These are phyloP conservation scores for Aureobasidium lini DNA, from an alignment of 2,329 filamentous ascomycete genomes.

Conservation along the genomic window DNA sequence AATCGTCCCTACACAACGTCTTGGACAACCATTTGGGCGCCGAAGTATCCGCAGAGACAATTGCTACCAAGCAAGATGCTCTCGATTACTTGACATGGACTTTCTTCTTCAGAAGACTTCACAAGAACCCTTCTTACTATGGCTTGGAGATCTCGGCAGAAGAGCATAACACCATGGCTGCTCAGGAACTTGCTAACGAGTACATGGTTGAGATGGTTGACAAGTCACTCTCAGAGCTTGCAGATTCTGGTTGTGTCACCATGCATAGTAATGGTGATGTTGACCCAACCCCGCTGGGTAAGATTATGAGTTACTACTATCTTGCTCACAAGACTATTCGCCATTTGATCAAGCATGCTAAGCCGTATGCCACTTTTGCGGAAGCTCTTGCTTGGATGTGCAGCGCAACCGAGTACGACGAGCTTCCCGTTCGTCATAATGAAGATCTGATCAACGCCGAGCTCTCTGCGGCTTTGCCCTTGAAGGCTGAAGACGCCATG, in stretches of 20 bases:
- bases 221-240: slow-evolving; percentile 73
- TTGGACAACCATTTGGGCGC: slow-evolving; percentile 94
- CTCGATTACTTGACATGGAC: slow-evolving; percentile 98
- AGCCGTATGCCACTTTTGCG: slow-evolving; percentile 65
- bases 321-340: slow-evolving; percentile 88
- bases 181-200: slow-evolving; percentile 82
- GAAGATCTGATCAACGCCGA: slow-evolving; percentile 96
- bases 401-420: slow-evolving; percentile 89
- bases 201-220: slow-evolving; percentile 93
- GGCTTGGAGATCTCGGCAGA: slow-evolving; percentile 89
- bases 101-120: slow-evolving; percentile 93
- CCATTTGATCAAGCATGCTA: slow-evolving; percentile 69
- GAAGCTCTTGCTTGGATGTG: slow-evolving; percentile 91
- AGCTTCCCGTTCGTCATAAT: slow-evolving; percentile 94
- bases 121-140: slow-evolving; percentile 98
- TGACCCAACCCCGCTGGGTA: slow-evolving; percentile 82
- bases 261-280: slow-evolving; percentile 83
- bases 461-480: slow-evolving; percentile 72
- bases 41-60: slow-evolving; percentile 87
- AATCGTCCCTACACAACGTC: slow-evolving; percentile 92
- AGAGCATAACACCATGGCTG: slow-evolving; percentile 79
- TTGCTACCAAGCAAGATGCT: slow-evolving; percentile 90
- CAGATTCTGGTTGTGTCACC: slow-evolving; percentile 74
- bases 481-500: slow-evolving; percentile 50
- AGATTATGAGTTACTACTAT: slow-evolving; percentile 99